Evolutionary conservation across 1,284 basidiomycete species (phyloP).

Genomic region (Puccinia triticina): DNA sequence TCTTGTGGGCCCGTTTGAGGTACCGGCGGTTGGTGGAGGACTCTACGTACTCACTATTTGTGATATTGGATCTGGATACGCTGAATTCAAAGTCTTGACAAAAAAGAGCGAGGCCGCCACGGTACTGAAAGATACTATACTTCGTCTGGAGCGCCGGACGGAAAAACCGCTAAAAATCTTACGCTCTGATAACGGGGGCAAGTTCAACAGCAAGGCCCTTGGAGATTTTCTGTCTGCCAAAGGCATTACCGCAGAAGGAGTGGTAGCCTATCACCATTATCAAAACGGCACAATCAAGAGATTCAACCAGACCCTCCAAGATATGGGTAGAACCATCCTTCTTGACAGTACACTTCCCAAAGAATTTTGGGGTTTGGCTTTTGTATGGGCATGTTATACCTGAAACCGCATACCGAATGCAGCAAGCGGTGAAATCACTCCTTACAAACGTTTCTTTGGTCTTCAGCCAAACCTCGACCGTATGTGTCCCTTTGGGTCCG

Average conservation of each 20-base stretch:
- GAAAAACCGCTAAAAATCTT: background rate
- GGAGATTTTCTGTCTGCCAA: background rate
- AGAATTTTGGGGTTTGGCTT: background rate
- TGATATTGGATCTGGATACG: constrained; percentile 1
- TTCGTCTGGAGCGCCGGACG: background rate
- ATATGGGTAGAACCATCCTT: no score
- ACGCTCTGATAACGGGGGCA: constrained; percentile 6
- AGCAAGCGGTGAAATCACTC: background rate
- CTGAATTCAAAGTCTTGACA: background rate
- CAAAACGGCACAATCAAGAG: background rate
- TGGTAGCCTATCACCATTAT: background rate
- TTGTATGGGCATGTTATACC: background rate
- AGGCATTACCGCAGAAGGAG: background rate
- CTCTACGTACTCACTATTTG: background rate
- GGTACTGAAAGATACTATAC: background rate
- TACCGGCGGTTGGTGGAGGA: background rate
- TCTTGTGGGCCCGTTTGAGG: constrained; percentile 17
- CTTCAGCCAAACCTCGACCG: background rate
- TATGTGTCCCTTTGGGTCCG: background rate
- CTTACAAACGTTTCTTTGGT: constrained; percentile 8
- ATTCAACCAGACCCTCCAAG: no score
- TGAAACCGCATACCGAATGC: constrained; percentile 18
- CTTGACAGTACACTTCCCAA: no score
- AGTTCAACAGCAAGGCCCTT: background rate
- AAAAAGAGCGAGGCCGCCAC: background rate